phyloP scores from a whole-genome alignment of 164 flowering plant species.

The Stephania yunnanensis region DNA sequence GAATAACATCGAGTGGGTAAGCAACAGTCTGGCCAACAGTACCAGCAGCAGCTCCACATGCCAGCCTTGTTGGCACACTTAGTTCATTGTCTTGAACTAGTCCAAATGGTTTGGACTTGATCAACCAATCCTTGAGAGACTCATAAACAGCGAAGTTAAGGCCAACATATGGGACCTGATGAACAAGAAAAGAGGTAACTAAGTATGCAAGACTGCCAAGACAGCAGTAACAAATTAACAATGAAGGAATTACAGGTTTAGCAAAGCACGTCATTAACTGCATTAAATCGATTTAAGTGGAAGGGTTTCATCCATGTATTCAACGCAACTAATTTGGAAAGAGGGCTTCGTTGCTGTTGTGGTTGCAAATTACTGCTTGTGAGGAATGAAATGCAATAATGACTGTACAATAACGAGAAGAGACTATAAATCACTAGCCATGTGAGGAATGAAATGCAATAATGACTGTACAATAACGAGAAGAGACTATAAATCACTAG shows the following conservation, averaged over 20 bases:
- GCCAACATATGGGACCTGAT: constrained; percentile 89
- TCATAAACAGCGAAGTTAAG: constrained; percentile 98
- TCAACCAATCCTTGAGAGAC: constrained; percentile 80
- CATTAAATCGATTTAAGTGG: neutral
- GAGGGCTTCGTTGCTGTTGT: too few relatives aligned
- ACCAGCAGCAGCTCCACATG: constrained; percentile 97
- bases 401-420: too few relatives aligned
- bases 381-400: too few relatives aligned
- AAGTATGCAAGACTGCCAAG: neutral
- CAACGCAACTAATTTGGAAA: too few relatives aligned
- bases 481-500: too few relatives aligned
- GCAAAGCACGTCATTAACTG: neutral
- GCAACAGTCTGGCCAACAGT: constrained; percentile 97
- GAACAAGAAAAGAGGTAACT: constrained; percentile 3
- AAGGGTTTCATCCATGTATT: neutral
- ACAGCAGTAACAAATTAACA: too few relatives aligned
- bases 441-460: too few relatives aligned
- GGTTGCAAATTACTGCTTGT: too few relatives aligned
- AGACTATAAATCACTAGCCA: too few relatives aligned
- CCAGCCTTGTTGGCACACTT: constrained; percentile 74
- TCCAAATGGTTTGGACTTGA: constrained; percentile 62
- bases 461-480: too few relatives aligned
- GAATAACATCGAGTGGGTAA: constrained; percentile 94
- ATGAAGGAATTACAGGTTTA: too few relatives aligned
- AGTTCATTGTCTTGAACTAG: constrained; percentile 59